Conservation (phyloP, 306 rosid species). For the Vigna hirtella region DNA sequence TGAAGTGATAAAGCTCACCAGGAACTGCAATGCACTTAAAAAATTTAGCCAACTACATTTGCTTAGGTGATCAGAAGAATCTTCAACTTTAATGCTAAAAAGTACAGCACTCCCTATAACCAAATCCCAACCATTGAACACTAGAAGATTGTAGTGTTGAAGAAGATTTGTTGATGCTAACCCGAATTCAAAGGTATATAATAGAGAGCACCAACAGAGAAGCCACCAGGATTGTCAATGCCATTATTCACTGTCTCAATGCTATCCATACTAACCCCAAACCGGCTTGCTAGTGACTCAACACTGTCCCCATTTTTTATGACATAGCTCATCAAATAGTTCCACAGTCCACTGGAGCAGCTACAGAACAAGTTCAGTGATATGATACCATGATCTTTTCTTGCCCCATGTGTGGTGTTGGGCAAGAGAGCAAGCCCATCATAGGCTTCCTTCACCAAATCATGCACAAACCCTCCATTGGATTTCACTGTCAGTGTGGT, state of each 20-base stretch:
- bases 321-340: constrained; percentile 92
- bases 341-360: constrained; percentile 91
- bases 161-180: constrained; percentile 44
- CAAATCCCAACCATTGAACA: constrained; percentile 15
- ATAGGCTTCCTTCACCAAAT: constrained; percentile 73
- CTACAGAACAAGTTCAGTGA: constrained; percentile 87
- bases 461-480: constrained; percentile 64
- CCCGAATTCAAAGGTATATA: constrained; percentile 93
- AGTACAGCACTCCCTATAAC: neutral
- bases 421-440: constrained; percentile 74
- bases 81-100: constrained; percentile 15
- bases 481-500: constrained; percentile 87
- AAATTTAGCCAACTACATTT: neutral
- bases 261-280: constrained; percentile 96
- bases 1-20: constrained; percentile 79
- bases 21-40: constrained; percentile 70
- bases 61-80: constrained; percentile 8
- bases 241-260: constrained; percentile 88
- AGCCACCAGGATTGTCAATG: constrained; percentile 77
- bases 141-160: neutral
- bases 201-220: constrained; percentile 81
- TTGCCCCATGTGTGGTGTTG: constrained; percentile 65
- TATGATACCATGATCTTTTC: constrained; percentile 67
- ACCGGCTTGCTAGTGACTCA: constrained; percentile 83
- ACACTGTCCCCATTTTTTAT: constrained; percentile 86